These are phyloP conservation scores for Patellifolia procumbens DNA, from an alignment of 179 eudicot species.

Conservation along the genomic window DNA sequence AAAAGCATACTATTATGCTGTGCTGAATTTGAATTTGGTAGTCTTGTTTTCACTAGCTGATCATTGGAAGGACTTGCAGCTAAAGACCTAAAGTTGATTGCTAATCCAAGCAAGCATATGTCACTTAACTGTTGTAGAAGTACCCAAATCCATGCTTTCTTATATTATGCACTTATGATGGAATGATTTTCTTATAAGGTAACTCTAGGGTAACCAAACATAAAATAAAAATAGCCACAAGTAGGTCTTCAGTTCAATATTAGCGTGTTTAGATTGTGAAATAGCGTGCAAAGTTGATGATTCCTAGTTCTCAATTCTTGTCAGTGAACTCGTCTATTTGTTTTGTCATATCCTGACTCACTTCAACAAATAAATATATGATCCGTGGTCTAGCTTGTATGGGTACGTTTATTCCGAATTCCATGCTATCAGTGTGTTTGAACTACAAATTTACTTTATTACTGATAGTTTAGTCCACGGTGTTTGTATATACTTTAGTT, in stretches of 20 bases:
- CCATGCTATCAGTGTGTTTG: background rate
- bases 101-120: no score
- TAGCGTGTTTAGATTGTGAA: background rate
- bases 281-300: background rate
- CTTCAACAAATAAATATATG: background rate
- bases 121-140: no score
- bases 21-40: no score
- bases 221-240: no score
- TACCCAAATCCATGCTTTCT: no score
- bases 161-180: no score
- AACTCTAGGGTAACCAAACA: no score
- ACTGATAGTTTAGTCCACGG: background rate
- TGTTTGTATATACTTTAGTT: constrained; percentile 16
- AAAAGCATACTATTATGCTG: no score
- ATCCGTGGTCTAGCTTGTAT: background rate
- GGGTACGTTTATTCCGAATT: background rate
- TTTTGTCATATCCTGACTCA: background rate
- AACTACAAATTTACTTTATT: background rate
- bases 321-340: background rate
- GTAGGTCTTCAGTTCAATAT: background rate
- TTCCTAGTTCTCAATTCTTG: background rate
- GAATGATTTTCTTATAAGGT: no score
- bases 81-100: no score
- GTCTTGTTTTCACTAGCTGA: no score
- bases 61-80: no score